Evolutionary conservation across 352 stramenopile genomes (phyloP), one percentile per base, ranked within the genome.

Genomic region (Pythium aquatile): DNA sequence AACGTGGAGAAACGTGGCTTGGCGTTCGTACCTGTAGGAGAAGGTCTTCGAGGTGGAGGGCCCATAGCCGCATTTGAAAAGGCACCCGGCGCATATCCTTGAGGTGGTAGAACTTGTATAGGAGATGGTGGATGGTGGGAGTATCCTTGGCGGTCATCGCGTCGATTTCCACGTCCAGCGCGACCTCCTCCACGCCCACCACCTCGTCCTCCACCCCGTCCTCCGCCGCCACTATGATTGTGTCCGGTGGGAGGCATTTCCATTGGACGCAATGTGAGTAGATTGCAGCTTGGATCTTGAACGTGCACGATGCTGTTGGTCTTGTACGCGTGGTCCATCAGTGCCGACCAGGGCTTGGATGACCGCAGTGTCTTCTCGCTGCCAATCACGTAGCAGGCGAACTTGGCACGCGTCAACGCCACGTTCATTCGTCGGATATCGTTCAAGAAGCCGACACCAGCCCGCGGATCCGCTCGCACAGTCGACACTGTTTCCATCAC

Each of bases 351-450:
- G 7, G 85, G 87, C 62, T 89, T 91, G 9, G 87, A 96, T n/a
- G 85, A 93, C 32, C 84, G 78, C 65, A 96, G 53, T 2, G 87
- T 91, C 11, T 74, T 66, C 51, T 94, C 85, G 46, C 87, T 96
- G 29, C 87, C 88, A 30, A 97, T 91, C 39, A 97, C 86, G 47
- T 93, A 96, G 66, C 87, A 96, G 3, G 87, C 83, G 65, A 90
- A 96, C 65, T 96, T 97, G 26, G 88, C 88, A 67, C 88, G 74
- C 35, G 88, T 97, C 29, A 97, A 62, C 29, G 87, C 81, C 37
- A 97, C 88, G 62, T 97, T 97, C 87, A 97, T 95, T 29, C 88
- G 85, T 10, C 88, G 81, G 57, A 91, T 91, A 59, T 97, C 88
- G 66, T 94, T 94, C 61, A 97, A 66, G 47, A 97, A 97, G 14